A percentile compares a stretch with the other conserved stretches of the same genome.
These are phyloP conservation scores for Tetrahymena elliotti DNA, from an alignment of 73 alveolate genomes.

Conservation along the genomic window DNA sequence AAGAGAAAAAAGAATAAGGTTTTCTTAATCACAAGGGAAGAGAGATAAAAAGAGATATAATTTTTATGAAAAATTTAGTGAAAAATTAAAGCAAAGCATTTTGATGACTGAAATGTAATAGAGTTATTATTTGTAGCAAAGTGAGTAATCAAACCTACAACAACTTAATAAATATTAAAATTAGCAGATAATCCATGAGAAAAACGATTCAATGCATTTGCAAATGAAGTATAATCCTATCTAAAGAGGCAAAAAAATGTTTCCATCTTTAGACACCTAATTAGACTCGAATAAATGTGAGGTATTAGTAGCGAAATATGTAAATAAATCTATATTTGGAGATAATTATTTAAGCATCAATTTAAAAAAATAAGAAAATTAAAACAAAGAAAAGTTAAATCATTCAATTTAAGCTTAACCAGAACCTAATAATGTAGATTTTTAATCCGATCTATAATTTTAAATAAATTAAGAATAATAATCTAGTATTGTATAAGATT, in stretches of 20 bases:
- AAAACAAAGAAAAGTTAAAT: background rate
- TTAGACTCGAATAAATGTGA: background rate
- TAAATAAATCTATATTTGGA: background rate
- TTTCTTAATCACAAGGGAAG: background rate
- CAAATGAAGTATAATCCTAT: background rate
- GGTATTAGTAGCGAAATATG: background rate
- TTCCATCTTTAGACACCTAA: background rate
- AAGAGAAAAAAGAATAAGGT: background rate
- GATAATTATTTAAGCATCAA: background rate
- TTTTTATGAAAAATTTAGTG: background rate
- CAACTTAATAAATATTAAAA: background rate
- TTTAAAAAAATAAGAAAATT: background rate
- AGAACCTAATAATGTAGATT: background rate
- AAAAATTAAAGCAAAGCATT: background rate
- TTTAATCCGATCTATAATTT: background rate
- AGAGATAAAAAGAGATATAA: background rate
- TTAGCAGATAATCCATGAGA: background rate
- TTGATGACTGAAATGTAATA: background rate
- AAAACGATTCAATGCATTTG: background rate
- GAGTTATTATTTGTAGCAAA: background rate
- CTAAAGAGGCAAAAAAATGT: background rate
- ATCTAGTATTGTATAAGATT: background rate
- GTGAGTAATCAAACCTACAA: background rate
- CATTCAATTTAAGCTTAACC: background rate
- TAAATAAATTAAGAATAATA: too few species aligned